phyloP scores from a whole-genome alignment of 163 green algal species.

The Coccomyxa subellipsoidea region DNA sequence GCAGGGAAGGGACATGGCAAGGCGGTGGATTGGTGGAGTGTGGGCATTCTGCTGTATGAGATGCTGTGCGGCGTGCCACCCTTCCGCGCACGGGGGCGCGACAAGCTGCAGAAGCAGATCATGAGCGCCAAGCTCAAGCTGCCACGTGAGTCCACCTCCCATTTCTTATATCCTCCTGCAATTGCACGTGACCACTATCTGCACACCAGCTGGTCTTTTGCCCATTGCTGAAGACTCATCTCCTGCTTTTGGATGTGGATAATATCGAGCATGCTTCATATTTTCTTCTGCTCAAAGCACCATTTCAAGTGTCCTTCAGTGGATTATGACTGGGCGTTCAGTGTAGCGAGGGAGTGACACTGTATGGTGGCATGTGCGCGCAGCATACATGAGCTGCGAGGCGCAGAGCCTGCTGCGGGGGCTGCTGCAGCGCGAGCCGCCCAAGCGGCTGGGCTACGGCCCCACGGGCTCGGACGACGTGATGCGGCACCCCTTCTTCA shows the following conservation, averaged over 20 bases:
- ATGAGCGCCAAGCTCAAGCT: constrained; percentile 78
- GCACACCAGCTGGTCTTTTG: no score
- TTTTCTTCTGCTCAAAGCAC: no score
- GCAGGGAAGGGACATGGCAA: constrained; percentile 71
- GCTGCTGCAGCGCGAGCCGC: constrained; percentile 74
- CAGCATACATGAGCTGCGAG: constrained; percentile 62
- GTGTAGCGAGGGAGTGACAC: neutral
- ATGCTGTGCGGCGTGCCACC: constrained; percentile 92
- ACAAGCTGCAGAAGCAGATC: constrained; percentile 85
- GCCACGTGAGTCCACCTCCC: constrained; percentile 44
- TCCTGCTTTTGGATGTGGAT: no score
- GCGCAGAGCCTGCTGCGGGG: constrained; percentile 66
- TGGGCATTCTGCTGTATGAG: constrained; percentile 94
- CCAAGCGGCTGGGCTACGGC: constrained; percentile 75
- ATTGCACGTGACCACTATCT: no score
- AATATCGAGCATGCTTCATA: no score
- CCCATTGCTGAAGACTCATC: no score
- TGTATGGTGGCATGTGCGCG: neutral
- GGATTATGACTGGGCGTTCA: no score
- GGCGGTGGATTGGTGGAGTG: constrained; percentile 96
- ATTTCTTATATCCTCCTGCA: no score
- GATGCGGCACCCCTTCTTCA: constrained; percentile 85
- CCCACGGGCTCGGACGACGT: constrained; percentile 62
- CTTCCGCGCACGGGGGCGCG: constrained; percentile 74
- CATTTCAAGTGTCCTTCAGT: no score